These are phyloP conservation scores for Talaromyces liani DNA, from an alignment of 495 filamentous ascomycete species.

Conservation along the genomic window DNA sequence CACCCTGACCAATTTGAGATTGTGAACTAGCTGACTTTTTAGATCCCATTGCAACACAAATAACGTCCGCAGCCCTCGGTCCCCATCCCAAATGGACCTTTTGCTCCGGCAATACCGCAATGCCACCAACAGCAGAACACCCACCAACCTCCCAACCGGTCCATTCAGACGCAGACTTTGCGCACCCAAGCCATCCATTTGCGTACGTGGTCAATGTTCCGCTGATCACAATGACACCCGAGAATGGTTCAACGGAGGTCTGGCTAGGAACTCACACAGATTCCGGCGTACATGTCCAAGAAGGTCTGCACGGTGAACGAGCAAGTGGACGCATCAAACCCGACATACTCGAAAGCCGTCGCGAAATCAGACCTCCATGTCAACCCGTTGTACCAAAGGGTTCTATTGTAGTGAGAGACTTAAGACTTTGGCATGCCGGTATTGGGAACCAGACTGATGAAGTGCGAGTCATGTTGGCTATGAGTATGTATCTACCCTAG, in stretches of 20 bases:
- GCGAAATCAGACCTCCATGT: conserved; percentile 31
- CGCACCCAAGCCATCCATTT: conserved; percentile 46
- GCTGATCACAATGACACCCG: conserved; percentile 40
- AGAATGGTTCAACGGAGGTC: conserved; percentile 52
- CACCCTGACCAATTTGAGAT: too few relatives aligned
- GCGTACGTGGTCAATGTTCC: conserved; percentile 49
- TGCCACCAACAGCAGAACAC: too few relatives aligned
- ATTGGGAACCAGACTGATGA: conserved; percentile 46
- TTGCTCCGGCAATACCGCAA: too few relatives aligned
- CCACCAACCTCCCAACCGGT: too few relatives aligned
- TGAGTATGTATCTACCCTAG: conserved; percentile 33
- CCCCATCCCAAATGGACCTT: too few relatives aligned
- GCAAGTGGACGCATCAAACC: conserved; percentile 40
- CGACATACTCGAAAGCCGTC: conserved; percentile 30
- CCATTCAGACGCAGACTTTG: conserved; percentile 34
- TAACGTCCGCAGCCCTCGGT: too few relatives aligned
- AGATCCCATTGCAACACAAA: too few relatives aligned
- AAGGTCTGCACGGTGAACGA: conserved; percentile 39
- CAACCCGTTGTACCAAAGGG: conserved; percentile 47
- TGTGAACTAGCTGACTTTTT: too few relatives aligned
- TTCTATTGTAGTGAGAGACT: conserved; percentile 45
- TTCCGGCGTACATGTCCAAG: conserved; percentile 29
- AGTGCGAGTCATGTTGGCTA: conserved; percentile 37
- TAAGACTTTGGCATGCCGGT: conserved; percentile 57
- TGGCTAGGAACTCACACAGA: conserved; percentile 51